phyloP scores from a whole-genome alignment of 192 early-diverging fungal species.

The Linnemannia elongata region DNA sequence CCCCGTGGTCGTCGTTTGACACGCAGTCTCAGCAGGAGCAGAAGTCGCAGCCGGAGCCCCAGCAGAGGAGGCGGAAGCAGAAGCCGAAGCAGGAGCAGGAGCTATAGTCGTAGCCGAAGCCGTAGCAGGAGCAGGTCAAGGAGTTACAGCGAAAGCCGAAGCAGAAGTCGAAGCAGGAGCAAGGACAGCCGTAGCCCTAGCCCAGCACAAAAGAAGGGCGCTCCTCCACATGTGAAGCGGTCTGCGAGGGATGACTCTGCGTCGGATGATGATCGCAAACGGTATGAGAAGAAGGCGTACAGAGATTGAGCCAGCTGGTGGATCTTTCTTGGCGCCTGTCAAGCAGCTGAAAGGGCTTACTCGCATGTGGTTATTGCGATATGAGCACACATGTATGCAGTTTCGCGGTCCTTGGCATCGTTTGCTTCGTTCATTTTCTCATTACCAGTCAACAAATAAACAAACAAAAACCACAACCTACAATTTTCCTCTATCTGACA shows the following conservation, averaged over 20 bases:
- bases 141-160: conserved; percentile 19
- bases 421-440: too few relatives aligned
- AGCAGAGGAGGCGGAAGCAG: conserved; percentile 23
- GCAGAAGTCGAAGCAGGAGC: conserved; percentile 1
- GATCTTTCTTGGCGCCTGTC: background rate
- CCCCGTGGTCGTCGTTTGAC: conserved; percentile 9
- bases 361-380: too few relatives aligned
- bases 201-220: background rate
- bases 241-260: background rate
- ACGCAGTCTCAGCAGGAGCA: conserved; percentile 32
- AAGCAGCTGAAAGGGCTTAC: too few relatives aligned
- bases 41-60: conserved; percentile 38
- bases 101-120: conserved; percentile 29
- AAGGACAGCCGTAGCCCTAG: conserved; percentile 16
- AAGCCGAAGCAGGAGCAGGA: conserved; percentile 11
- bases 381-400: too few relatives aligned
- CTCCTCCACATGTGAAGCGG: background rate
- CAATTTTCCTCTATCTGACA: too few relatives aligned
- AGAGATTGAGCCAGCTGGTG: background rate
- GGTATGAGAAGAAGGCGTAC: conserved; percentile 16
- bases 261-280: conserved; percentile 25
- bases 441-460: too few relatives aligned
- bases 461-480: too few relatives aligned
- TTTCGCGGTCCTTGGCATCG: too few relatives aligned
- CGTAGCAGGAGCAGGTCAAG: conserved; percentile 19